A percentile compares a stretch with the other conserved stretches of the same genome.
Evolutionary conservation across 129 eudicot species (phyloP).

Genomic region (Helichrysum umbraculigerum): DNA sequence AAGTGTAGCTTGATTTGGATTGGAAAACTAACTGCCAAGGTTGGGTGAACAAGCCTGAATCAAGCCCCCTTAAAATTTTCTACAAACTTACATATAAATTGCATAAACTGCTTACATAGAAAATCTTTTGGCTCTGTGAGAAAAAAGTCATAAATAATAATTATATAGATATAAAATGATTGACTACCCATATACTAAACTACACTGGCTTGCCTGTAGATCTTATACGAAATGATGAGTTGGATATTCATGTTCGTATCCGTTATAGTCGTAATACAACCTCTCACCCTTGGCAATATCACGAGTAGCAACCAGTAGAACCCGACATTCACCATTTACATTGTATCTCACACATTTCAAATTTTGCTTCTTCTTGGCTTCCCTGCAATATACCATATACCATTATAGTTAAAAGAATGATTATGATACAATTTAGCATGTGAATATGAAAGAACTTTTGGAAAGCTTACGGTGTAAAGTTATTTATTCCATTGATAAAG

Average conservation of each 20-base stretch:
- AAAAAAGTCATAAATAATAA: conserved; percentile 19
- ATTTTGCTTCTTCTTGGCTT: conserved; percentile 73
- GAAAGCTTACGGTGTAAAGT: conserved; percentile 65
- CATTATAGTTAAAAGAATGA: conserved; percentile 13
- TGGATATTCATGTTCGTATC: conserved; percentile 90
- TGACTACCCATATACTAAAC: conserved; percentile 14
- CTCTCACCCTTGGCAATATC: conserved; percentile 90
- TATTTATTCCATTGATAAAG: conserved; percentile 83
- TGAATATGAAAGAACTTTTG: conserved; percentile 7
- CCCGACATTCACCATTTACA: conserved; percentile 80
- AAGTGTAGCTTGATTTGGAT: neutral
- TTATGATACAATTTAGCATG: neutral
- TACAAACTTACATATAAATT: neutral
- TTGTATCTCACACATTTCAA: conserved; percentile 80
- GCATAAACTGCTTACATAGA: conserved; percentile 23
- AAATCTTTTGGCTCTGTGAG: conserved; percentile 2
- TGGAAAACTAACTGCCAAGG: too few relatives aligned
- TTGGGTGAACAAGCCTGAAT: too few relatives aligned
- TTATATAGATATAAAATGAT: conserved; percentile 12
- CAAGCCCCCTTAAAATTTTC: neutral
- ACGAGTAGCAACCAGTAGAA: conserved; percentile 79
- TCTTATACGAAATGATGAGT: conserved; percentile 79
- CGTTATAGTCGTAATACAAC: conserved; percentile 88
- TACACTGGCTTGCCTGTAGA: conserved; percentile 13
- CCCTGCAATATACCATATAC: conserved; percentile 51